These are phyloP conservation scores for Smallanthus sonchifolius DNA, from an alignment of 129 eudicot species.

Conservation along the genomic window DNA sequence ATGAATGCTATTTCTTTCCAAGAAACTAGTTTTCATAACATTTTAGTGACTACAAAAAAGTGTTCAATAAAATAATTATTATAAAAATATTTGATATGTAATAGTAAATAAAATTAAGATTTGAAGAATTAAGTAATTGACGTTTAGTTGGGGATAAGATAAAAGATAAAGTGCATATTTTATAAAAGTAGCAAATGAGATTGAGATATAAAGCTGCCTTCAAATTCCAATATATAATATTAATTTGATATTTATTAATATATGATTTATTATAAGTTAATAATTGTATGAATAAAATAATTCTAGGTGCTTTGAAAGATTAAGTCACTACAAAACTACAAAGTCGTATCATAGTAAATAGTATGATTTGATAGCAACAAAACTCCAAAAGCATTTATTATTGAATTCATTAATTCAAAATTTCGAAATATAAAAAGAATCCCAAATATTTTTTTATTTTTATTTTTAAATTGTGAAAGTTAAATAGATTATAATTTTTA, in stretches of 20 bases:
- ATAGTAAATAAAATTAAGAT: not conserved
- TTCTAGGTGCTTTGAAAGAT: not conserved
- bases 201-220: conserved; percentile 38
- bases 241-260: not conserved
- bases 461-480: too few species aligned
- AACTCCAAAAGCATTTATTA: conserved; percentile 1
- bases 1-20: not conserved
- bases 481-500: too few species aligned
- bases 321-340: not conserved
- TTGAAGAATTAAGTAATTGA: not conserved
- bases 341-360: not conserved
- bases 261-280: not conserved
- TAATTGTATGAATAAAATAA: not conserved
- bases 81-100: not conserved
- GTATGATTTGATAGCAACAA: not conserved
- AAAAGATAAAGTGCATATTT: conserved; percentile 35
- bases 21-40: not conserved
- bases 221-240: conserved; percentile 24
- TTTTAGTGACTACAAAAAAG: not conserved
- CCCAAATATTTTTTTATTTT: too few species aligned
- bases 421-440: not conserved
- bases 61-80: not conserved
- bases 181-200: conserved; percentile 18
- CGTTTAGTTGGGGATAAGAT: conserved; percentile 30
- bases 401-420: not conserved